Conservation (phyloP, 257 asterid species). For the Mitragyna speciosa region DNA sequence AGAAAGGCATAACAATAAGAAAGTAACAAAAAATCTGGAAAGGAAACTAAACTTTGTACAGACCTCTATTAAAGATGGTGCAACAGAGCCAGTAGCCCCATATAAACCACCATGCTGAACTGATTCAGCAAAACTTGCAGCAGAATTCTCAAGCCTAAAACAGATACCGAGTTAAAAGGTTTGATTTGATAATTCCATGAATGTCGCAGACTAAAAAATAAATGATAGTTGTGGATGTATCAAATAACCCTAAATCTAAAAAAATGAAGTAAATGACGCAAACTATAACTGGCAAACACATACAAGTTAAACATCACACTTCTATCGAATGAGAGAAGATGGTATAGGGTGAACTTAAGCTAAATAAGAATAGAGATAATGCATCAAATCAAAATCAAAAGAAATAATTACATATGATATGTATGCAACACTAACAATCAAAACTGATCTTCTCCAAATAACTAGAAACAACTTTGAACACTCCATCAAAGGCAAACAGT, state of each 20-base stretch:
- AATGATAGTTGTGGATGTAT: not conserved
- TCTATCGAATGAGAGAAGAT: not conserved
- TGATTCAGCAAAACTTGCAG: conserved; percentile 66
- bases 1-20: conserved; percentile 24
- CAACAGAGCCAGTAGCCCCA: conserved; percentile 57
- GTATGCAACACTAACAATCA: too few species aligned
- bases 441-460: too few species aligned
- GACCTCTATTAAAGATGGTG: conserved; percentile 87
- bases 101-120: conserved; percentile 68
- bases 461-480: too few species aligned
- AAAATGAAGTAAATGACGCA: not conserved
- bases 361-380: not conserved
- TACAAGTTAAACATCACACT: not conserved
- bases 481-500: not conserved
- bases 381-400: not conserved
- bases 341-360: too few species aligned
- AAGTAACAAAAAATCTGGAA: conserved; percentile 7
- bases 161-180: conserved; percentile 18
- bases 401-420: not conserved
- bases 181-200: not conserved
- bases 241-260: not conserved
- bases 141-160: conserved; percentile 81
- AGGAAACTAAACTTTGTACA: conserved; percentile 15
- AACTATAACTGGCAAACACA: not conserved
- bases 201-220: not conserved